These are phyloP conservation scores for Bolboschoenoplectus hybrid DNA, from an alignment of 202 grass and related monocot genomes.

Conservation along the genomic window DNA sequence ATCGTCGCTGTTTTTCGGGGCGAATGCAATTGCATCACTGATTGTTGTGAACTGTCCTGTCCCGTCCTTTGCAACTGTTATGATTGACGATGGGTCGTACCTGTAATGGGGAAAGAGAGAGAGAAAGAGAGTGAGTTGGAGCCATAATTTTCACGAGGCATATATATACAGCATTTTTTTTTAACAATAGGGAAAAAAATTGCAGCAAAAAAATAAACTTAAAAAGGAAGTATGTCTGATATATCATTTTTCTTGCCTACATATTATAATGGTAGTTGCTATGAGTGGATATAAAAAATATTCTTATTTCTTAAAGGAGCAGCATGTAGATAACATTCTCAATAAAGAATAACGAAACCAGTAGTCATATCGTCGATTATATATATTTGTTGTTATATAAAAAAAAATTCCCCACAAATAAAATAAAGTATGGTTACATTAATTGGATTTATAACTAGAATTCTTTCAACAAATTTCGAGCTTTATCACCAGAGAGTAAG, in stretches of 20 bases:
- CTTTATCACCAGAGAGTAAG: not conserved
- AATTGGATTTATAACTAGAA: not conserved
- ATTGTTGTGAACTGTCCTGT: constrained; percentile 64
- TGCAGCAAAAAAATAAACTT: not conserved
- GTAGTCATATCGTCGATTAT: not conserved
- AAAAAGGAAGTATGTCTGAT: not conserved
- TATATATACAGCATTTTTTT: not conserved
- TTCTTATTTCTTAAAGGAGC: not conserved
- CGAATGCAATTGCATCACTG: constrained; percentile 70
- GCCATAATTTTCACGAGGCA: not conserved
- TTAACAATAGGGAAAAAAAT: not conserved
- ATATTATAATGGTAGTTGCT: not conserved
- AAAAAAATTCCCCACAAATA: no score
- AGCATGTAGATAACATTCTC: not conserved
- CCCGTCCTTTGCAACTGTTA: constrained; percentile 77
- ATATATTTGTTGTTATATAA: not conserved
- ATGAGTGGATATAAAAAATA: not conserved
- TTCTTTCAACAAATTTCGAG: not conserved
- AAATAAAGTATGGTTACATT: not conserved
- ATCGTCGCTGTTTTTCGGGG: constrained; percentile 54
- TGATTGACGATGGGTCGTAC: constrained; percentile 36
- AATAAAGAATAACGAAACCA: not conserved
- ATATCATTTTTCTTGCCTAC: not conserved
- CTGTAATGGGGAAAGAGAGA: not conserved
- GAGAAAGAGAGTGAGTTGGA: not conserved